A percentile compares a stretch with the other conserved stretches of the same genome.
These are phyloP conservation scores for Epichloe sylvatica DNA, from an alignment of 2,329 filamentous ascomycete genomes.

Conservation along the genomic window DNA sequence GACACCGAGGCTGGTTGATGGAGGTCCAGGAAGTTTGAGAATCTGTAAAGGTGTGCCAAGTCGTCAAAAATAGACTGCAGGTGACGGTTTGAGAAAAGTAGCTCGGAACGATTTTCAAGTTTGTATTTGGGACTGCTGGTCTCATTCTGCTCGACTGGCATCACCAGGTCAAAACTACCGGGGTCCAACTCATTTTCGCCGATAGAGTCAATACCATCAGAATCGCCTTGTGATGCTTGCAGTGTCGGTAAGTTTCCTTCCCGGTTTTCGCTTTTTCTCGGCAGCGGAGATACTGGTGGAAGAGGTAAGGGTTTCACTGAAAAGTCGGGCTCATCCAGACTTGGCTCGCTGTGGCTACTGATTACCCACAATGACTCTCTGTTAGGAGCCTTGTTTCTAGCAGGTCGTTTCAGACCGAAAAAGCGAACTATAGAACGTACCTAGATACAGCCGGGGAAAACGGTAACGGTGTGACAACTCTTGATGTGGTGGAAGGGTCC, in stretches of 20 bases:
- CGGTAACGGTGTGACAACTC: not conserved
- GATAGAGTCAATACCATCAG: constrained; percentile 23
- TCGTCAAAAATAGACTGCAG: constrained; percentile 52
- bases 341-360: constrained; percentile 6
- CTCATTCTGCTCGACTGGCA: constrained; percentile 9
- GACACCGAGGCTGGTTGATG: constrained; percentile 49
- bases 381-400: too few relatives aligned
- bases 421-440: not conserved
- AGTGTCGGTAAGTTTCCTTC: constrained; percentile 4
- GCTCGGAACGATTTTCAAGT: constrained; percentile 48
- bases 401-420: not conserved
- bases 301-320: constrained; percentile 6
- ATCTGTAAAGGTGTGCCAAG: constrained; percentile 46
- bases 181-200: constrained; percentile 23
- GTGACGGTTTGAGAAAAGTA: constrained; percentile 53
- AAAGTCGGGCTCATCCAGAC: constrained; percentile 5
- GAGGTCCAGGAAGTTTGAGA: constrained; percentile 51
- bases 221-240: constrained; percentile 6
- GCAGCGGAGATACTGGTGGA: not conserved
- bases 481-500: not conserved
- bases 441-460: not conserved
- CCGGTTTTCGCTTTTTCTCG: not conserved
- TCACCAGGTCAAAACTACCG: constrained; percentile 23
- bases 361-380: not conserved
- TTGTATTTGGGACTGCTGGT: constrained; percentile 22